Base-by-base conservation (phyloP, 148 eudicot genomes). In the Rhododendron vialii region DNA sequence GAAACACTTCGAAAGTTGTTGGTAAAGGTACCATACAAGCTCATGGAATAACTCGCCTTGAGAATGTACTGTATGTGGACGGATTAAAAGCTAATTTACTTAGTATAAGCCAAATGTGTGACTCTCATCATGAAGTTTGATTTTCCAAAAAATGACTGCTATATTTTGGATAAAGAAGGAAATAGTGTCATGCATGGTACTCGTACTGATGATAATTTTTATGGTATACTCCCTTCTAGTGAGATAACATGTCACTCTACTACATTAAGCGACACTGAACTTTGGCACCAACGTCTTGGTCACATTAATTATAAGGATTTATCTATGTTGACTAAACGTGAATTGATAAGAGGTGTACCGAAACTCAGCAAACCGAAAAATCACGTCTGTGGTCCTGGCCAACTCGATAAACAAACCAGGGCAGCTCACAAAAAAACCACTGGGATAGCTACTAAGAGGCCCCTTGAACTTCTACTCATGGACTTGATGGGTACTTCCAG, bases 371-470 rank as follows among this genome's bases (percentile, higher is more conserved):
- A 22, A 0, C 4, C 26, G 0, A 0, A 1, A 1, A 41, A 41
- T 6, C 22, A 18, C 22, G 15, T 77, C 0, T 77, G 50, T 41
- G 53, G 33, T 0, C 26, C 81, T 0, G 69, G 85, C 11, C 26
- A 61, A 22, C 3, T 20, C 0, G 78, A 7, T 3, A 83, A 67
- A 14, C 63, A n/a, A 14, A 65, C 8, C 1, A 61, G 11, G 4
- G 33, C 20, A 1, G 0, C n/a, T 3, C 85, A 43, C 1, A 65
- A 65, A 12, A 15, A 24, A 5, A 12, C 4, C 11, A 41, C 0
- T 1, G 0, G 0, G 0, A 0, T 45, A 0, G 17, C 13, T 4
- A 35, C 85, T 1, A 0, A 10, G 0, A 7, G 43, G 0, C 33
- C 36, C 2, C 38, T 83, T 0, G 47, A 83, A 0, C 10, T 36